Base-by-base conservation (phyloP, 1,284 basidiomycete genomes). In the Pseudozyma sp. region DNA sequence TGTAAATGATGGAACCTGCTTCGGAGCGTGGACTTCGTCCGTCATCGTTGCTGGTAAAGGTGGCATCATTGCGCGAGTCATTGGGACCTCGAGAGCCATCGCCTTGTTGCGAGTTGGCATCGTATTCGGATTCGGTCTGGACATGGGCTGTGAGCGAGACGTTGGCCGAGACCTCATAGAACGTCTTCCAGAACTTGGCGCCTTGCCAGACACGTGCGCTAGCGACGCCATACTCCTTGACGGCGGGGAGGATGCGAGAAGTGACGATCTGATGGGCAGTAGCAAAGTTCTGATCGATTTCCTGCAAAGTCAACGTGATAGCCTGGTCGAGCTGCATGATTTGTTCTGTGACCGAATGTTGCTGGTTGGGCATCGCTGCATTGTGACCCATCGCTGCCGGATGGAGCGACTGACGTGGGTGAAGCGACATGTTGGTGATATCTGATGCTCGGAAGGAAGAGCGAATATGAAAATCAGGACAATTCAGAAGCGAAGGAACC, bases 251-350 rank as follows among this genome's bases (percentile, higher is more conserved):
- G 39, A 97, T 88, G 78, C 89, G 90, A 53, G 89, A 91, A 6
- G 93, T 91, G 81, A 97, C 88, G n/a, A 93, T 87, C 82, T 94
- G 90, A 81, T 97, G 93, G 57, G 95, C 92, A 76, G 89, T 92
- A 0, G 95, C 92, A 85, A 97, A 95, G 84, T 95, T 95, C 64
- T 93, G 92, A 83, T 97, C 95, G 79, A 96, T 92, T 82, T 95
- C 93, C 90, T 97, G 87, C 7, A 86, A 75, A 34, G 86, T 85
- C 52, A 96, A 88, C 1, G 95, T 97, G 78, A 97, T 97, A 78
- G 96, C 88, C 85, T 96, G 95, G 86, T 97, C 95, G 68, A 97
- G 93, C 86, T 95, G 93, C 84, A 97, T 94, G 62, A 95, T 92
- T 88, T 95, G 92, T 84, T 93, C 92, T 50, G 89, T 89, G 39